These are phyloP conservation scores for Letharia lupina DNA, from an alignment of 495 filamentous ascomycete species.

Conservation along the genomic window DNA sequence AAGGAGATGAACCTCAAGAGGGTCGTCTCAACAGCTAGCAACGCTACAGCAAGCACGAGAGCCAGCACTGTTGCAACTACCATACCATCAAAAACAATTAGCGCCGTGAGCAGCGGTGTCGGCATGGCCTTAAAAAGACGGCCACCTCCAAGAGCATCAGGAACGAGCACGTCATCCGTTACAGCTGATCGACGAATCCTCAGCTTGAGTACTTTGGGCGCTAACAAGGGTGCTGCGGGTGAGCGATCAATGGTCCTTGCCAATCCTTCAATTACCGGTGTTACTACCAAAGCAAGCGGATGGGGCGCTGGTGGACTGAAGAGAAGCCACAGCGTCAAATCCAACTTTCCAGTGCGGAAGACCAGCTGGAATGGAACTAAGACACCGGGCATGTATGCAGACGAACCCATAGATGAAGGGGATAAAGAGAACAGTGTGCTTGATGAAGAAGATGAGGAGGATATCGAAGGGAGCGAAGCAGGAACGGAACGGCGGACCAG, in stretches of 20 bases:
- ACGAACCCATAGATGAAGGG: constrained; percentile 30
- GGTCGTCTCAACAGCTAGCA: constrained; percentile 47
- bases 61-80: constrained; percentile 31
- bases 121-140: constrained; percentile 47
- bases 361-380: constrained; percentile 59
- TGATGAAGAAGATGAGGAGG: constrained; percentile 42
- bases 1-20: constrained; percentile 68
- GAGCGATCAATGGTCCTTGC: constrained; percentile 45
- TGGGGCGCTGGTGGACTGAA: constrained; percentile 45
- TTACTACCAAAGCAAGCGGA: constrained; percentile 25
- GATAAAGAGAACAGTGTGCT: constrained; percentile 58
- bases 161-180: constrained; percentile 38
- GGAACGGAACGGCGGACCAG: constrained; percentile 47
- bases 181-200: constrained; percentile 62
- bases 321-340: constrained; percentile 66
- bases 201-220: constrained; percentile 77
- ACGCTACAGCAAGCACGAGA: constrained; percentile 36
- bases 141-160: constrained; percentile 30
- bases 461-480: constrained; percentile 36
- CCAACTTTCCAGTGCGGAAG: constrained; percentile 56
- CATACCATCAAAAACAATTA: constrained; percentile 30
- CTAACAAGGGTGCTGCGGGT: constrained; percentile 56
- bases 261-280: constrained; percentile 41
- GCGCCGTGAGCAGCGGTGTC: constrained; percentile 41
- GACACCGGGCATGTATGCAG: constrained; percentile 24